phyloP scores from a whole-genome alignment of 345 rosid genomes.

The Salix dunnii region DNA sequence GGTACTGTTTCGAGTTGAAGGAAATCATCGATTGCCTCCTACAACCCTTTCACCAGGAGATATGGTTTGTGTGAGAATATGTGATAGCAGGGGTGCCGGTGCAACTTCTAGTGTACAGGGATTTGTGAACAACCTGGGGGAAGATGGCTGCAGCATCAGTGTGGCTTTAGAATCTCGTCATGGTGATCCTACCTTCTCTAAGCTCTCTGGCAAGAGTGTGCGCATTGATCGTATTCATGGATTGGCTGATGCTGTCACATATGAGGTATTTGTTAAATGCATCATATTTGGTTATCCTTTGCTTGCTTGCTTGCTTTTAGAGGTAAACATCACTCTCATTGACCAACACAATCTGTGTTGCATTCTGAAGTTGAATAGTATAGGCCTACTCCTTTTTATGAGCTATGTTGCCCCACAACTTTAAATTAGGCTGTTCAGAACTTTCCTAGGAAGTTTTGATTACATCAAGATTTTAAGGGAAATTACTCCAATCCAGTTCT shows the following conservation, averaged over 20 bases:
- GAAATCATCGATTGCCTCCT: conserved; percentile 84
- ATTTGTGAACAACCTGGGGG: conserved; percentile 86
- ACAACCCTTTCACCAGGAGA: conserved; percentile 95
- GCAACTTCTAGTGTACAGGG: conserved; percentile 88
- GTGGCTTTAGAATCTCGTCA: conserved; percentile 92
- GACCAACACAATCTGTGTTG: background rate
- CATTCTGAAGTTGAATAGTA: background rate
- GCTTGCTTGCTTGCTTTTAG: background rate
- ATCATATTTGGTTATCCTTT: background rate
- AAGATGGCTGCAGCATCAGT: conserved; percentile 91
- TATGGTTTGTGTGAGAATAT: conserved; percentile 90
- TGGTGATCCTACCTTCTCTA: conserved; percentile 96
- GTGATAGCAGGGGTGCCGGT: conserved; percentile 85
- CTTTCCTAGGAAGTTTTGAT: too few relatives aligned
- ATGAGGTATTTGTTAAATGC: conserved; percentile 55
- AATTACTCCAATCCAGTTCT: background rate
- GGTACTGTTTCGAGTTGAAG: conserved; percentile 78
- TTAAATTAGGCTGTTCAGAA: too few relatives aligned
- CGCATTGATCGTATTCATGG: conserved; percentile 93
- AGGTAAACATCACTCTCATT: background rate
- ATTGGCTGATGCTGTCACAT: conserved; percentile 88
- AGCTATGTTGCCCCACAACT: too few relatives aligned
- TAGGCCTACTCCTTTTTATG: background rate
- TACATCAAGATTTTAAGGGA: background rate
- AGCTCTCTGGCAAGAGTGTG: conserved; percentile 80